A percentile compares a stretch with the other conserved stretches of the same genome.
Evolutionary conservation across 2,329 filamentous ascomycete genomes (phyloP).

Genomic region (Claviceps spartinae): DNA sequence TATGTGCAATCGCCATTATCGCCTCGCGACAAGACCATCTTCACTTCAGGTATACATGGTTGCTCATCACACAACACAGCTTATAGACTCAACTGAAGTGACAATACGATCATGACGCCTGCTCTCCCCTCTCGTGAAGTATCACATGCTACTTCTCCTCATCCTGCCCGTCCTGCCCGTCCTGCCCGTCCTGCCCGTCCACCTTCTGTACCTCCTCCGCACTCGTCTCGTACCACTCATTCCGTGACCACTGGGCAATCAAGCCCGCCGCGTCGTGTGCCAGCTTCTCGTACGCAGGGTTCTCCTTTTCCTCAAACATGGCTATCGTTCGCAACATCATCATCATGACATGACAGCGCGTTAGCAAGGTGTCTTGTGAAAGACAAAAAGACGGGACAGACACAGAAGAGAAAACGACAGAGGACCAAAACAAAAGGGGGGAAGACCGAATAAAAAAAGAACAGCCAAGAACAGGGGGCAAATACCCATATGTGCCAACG

Average conservation of each 20-base stretch:
- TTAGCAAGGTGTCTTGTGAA: slow-evolving; percentile 2
- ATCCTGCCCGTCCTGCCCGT: background rate
- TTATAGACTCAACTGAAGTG: background rate
- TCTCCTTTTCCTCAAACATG: slow-evolving; percentile 62
- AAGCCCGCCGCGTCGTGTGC: slow-evolving; percentile 50
- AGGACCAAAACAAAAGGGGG: background rate
- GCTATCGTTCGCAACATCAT: slow-evolving; percentile 21
- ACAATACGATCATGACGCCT: background rate
- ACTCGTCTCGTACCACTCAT: slow-evolving; percentile 46
- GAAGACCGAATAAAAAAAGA: slow-evolving; percentile 7
- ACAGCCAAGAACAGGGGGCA: background rate
- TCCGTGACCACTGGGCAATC: slow-evolving; percentile 50
- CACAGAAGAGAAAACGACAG: background rate
- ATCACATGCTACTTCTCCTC: background rate
- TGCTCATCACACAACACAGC: background rate
- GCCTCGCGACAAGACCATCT: background rate
- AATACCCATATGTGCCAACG: slow-evolving; percentile 58
- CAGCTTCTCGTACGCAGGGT: slow-evolving; percentile 59
- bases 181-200: background rate
- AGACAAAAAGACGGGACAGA: background rate
- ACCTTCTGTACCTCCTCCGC: slow-evolving; percentile 5
- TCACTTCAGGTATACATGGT: background rate
- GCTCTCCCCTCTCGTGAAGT: background rate
- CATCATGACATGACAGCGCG: background rate
- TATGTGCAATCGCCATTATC: no score